Conservation (phyloP, 192 early-diverging fungal species). For the Glomus cerebriforme region DNA sequence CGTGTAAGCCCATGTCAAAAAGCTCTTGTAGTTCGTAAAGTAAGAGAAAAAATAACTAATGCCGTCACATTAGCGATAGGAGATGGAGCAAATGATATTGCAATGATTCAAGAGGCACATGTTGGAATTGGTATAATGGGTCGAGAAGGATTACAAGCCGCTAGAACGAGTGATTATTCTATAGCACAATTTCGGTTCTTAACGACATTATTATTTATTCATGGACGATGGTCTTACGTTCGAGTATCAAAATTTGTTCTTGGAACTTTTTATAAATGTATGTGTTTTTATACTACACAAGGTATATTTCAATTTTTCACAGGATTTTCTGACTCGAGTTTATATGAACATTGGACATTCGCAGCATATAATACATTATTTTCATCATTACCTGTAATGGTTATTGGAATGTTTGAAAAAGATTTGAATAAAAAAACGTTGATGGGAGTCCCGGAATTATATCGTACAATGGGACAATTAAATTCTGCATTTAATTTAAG, state of each 20-base stretch:
- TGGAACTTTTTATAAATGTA: constrained; percentile 88
- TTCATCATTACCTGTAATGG: constrained; percentile 75
- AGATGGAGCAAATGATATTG: constrained; percentile 96
- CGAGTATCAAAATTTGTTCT: constrained; percentile 76
- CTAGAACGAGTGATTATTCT: constrained; percentile 82
- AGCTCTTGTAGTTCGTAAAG: constrained; percentile 77
- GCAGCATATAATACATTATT: constrained; percentile 84
- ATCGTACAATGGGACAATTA: constrained; percentile 55
- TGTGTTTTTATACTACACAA: constrained; percentile 76
- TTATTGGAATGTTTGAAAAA: constrained; percentile 82
- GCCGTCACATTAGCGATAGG: constrained; percentile 82
- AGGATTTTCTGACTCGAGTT: constrained; percentile 71
- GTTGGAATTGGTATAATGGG: constrained; percentile 93
- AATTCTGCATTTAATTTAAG: constrained; percentile 57
- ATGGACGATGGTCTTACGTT: constrained; percentile 91
- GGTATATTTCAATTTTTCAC: constrained; percentile 75
- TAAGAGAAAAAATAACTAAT: constrained; percentile 50
- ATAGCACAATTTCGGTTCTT: constrained; percentile 89
- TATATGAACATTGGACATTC: constrained; percentile 78
- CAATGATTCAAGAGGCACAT: constrained; percentile 93
- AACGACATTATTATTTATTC: constrained; percentile 78
- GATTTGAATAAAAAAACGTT: constrained; percentile 72
- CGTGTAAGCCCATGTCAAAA: constrained; percentile 90
- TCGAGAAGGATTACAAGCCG: constrained; percentile 85
- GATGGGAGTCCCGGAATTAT: constrained; percentile 71